These are phyloP conservation scores for Blastobotrys illinoisensis DNA, from an alignment of 1,139 yeast genomes.

Conservation along the genomic window DNA sequence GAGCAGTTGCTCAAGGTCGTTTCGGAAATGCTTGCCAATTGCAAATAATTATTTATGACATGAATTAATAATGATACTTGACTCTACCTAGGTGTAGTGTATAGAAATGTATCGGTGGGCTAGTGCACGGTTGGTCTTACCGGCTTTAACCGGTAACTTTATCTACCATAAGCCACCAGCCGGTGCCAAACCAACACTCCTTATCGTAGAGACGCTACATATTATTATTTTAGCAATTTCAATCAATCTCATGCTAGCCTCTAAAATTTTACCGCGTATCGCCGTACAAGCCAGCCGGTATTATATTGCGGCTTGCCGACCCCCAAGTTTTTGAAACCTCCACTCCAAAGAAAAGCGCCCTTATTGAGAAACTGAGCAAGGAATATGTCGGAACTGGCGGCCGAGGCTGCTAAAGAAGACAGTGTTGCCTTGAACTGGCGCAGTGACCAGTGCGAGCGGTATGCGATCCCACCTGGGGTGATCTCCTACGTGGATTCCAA, in stretches of 20 bases:
- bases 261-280: too few relatives aligned
- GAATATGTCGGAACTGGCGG: slow-evolving; percentile 1
- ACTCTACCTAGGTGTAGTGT: too few relatives aligned
- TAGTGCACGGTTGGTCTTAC: too few relatives aligned
- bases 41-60: slow-evolving; percentile 34
- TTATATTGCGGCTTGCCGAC: background rate
- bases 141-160: too few relatives aligned
- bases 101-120: too few relatives aligned
- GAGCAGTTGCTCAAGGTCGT: slow-evolving; percentile 85
- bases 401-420: background rate
- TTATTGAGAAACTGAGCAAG: background rate
- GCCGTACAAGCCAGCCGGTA: too few relatives aligned
- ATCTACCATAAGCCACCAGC: too few relatives aligned
- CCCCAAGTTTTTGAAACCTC: background rate
- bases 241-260: too few relatives aligned
- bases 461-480: slow-evolving; percentile 24
- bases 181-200: too few relatives aligned
- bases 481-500: slow-evolving; percentile 18
- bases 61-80: too few relatives aligned
- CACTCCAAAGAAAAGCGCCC: background rate
- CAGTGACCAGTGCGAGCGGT: slow-evolving; percentile 10
- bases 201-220: too few relatives aligned
- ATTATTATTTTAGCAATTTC: too few relatives aligned
- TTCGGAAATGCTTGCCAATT: slow-evolving; percentile 84
- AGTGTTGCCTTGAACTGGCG: background rate